These are phyloP conservation scores for Colletotrichum scovillei DNA, from an alignment of 2,329 filamentous ascomycete genomes.

Conservation along the genomic window DNA sequence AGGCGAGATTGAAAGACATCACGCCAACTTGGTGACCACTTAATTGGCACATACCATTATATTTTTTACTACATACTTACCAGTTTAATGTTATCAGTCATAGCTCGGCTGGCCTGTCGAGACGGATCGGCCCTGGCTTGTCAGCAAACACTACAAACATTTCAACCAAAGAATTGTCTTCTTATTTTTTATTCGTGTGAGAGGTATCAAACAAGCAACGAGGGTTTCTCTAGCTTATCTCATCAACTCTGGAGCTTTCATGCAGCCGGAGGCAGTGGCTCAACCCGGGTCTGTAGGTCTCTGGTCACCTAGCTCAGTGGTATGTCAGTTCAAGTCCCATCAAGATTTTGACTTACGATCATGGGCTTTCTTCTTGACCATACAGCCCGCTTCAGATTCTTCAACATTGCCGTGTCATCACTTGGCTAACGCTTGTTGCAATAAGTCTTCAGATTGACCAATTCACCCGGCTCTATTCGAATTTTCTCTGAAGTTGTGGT, in stretches of 20 bases:
- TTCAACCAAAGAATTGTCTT: background rate
- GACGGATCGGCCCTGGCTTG: background rate
- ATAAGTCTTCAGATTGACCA: background rate
- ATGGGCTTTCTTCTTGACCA: background rate
- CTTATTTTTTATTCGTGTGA: background rate
- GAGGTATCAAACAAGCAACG: background rate
- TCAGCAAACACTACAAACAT: background rate
- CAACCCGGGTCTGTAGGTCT: background rate
- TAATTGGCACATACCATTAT: background rate
- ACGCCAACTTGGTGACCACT: background rate
- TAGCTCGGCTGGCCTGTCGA: background rate
- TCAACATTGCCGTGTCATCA: background rate
- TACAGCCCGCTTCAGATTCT: background rate
- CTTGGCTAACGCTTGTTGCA: background rate
- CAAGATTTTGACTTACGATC: background rate
- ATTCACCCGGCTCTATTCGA: background rate
- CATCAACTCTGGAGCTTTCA: background rate
- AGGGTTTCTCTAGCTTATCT: background rate
- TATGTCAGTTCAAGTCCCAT: background rate
- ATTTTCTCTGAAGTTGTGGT: background rate
- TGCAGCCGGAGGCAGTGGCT: background rate
- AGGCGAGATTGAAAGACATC: background rate
- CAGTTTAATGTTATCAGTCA: conserved; percentile 27
- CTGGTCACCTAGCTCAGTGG: background rate
- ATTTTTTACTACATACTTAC: conserved; percentile 15